Percentiles rank a stretch among this genome's conserved stretches.
Evolutionary conservation across 768 basidiomycete genomes (phyloP).

Genomic region (Tephrocybe sp.): DNA sequence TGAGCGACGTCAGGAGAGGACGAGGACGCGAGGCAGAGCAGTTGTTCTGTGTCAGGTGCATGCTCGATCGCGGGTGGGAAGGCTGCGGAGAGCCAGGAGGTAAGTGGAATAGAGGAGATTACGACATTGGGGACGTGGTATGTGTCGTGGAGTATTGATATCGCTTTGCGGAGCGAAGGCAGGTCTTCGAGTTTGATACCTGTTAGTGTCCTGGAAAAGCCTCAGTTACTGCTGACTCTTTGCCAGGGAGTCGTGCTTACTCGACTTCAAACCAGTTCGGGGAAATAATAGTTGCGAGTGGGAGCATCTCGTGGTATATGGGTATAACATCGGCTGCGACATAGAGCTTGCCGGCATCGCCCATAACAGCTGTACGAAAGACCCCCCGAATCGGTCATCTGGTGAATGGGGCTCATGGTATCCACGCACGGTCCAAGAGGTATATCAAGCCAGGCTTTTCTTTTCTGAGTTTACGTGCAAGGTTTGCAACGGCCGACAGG

Average conservation of each 20-base stretch:
- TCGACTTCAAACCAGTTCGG: constrained; percentile 99
- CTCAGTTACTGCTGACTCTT: too few relatives aligned
- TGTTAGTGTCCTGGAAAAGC: constrained; percentile 65
- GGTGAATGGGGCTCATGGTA: background rate
- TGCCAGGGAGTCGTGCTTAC: constrained; percentile 44
- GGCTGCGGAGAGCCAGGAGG: constrained; percentile 54
- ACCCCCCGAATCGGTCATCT: background rate
- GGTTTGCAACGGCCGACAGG: constrained; percentile 60
- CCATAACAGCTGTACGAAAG: constrained; percentile 75
- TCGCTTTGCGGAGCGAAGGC: constrained; percentile 62
- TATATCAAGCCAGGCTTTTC: constrained; percentile 69
- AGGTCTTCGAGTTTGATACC: constrained; percentile 67
- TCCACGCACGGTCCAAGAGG: constrained; percentile 82
- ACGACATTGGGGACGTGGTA: constrained; percentile 85
- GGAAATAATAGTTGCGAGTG: constrained; percentile 90
- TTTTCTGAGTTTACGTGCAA: constrained; percentile 61
- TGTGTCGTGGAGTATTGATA: constrained; percentile 72
- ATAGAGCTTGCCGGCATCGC: constrained; percentile 88
- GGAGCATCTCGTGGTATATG: constrained; percentile 76
- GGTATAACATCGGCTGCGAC: constrained; percentile 87
- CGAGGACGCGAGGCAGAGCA: constrained; percentile 83
- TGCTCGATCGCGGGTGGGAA: constrained; percentile 51
- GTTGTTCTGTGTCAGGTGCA: constrained; percentile 41
- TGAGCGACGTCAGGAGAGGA: constrained; percentile 21
- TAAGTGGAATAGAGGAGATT: constrained; percentile 84